phyloP scores from a whole-genome alignment of 2,329 filamentous ascomycete genomes.

The Diaporthe citri region DNA sequence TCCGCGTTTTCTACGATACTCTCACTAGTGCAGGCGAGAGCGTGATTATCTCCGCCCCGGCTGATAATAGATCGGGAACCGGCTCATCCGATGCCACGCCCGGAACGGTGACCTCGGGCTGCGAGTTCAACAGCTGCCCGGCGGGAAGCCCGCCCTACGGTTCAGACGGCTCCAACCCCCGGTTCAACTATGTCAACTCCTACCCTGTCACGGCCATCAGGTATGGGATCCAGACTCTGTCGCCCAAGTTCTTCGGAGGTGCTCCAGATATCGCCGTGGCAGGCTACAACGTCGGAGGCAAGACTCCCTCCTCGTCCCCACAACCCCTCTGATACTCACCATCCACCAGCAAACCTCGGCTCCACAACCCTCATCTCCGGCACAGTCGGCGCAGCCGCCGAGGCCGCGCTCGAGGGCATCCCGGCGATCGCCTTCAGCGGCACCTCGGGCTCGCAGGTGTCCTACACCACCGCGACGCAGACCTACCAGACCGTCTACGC shows the following conservation, averaged over 20 bases:
- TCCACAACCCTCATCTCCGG: constrained; percentile 70
- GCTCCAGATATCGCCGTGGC: constrained; percentile 72
- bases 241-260: constrained; percentile 65
- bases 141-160: constrained; percentile 69
- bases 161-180: constrained; percentile 65
- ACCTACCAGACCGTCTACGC: constrained; percentile 65
- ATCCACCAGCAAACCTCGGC: constrained; percentile 62
- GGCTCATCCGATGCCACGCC: constrained; percentile 66
- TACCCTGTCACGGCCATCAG: constrained; percentile 75
- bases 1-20: constrained; percentile 69
- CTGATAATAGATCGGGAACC: constrained; percentile 75
- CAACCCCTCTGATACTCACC: not conserved
- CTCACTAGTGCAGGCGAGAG: constrained; percentile 68
- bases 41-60: constrained; percentile 74
- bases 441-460: constrained; percentile 35
- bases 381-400: constrained; percentile 74
- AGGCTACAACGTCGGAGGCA: constrained; percentile 68
- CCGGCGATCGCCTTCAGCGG: constrained; percentile 78
- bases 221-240: constrained; percentile 70
- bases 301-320: not conserved
- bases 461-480: constrained; percentile 60
- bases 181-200: constrained; percentile 79
- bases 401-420: constrained; percentile 68
- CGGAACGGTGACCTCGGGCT: constrained; percentile 60
- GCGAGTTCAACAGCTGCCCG: constrained; percentile 73